Evolutionary conservation across 2,329 filamentous ascomycete genomes (phyloP).

Genomic region (Xylaria hypoxylon): DNA sequence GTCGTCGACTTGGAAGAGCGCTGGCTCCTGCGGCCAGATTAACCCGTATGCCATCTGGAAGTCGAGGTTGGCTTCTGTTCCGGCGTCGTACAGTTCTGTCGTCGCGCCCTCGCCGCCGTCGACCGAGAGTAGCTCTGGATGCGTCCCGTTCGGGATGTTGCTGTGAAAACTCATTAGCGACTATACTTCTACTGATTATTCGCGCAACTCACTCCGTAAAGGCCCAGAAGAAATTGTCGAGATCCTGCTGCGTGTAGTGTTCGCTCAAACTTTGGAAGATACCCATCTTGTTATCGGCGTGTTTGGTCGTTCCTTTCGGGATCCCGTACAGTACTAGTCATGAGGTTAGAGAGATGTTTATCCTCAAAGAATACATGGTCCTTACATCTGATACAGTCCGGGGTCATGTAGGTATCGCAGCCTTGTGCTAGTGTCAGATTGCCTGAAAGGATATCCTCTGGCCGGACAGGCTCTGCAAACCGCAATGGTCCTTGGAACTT

Average conservation of each 20-base stretch:
- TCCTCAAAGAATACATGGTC: too few relatives aligned
- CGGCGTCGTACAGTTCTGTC: conserved; percentile 45
- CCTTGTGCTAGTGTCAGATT: conserved; percentile 42
- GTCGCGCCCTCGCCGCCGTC: conserved; percentile 52
- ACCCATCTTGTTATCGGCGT: conserved; percentile 54
- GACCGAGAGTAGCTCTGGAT: conserved; percentile 53
- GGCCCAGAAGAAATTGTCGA: conserved; percentile 53
- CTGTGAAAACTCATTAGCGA: conserved; percentile 35
- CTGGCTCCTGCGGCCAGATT: conserved; percentile 63
- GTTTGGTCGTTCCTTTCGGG: conserved; percentile 48
- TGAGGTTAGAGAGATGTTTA: conserved; percentile 10
- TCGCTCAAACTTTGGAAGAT: conserved; percentile 57
- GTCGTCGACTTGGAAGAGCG: conserved; percentile 61
- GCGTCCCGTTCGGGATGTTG: conserved; percentile 54
- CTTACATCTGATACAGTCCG: conserved; percentile 48
- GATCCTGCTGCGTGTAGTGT: conserved; percentile 56
- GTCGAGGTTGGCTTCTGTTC: conserved; percentile 60
- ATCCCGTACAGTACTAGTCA: conserved; percentile 52
- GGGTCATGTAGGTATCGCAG: conserved; percentile 46
- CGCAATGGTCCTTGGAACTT: conserved; percentile 41
- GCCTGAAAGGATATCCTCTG: conserved; percentile 39
- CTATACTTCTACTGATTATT: not conserved
- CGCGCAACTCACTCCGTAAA: conserved; percentile 45
- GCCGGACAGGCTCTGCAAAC: conserved; percentile 42
- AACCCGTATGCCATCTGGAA: conserved; percentile 61